These are phyloP conservation scores for Meira miltonrushii DNA, from an alignment of 1,284 basidiomycete genomes.

Conservation along the genomic window DNA sequence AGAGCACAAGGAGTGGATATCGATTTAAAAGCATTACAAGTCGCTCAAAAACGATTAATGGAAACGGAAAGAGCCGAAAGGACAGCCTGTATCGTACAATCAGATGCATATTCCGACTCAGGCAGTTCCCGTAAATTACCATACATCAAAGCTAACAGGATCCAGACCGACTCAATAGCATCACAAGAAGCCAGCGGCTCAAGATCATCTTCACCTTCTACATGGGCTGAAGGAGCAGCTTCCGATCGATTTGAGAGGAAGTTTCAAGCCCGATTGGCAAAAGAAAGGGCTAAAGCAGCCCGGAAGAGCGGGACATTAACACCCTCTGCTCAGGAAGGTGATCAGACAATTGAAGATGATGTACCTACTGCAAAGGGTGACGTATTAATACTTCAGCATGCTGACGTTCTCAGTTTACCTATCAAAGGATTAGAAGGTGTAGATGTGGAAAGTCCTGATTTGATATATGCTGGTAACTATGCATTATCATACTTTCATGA, in stretches of 20 bases:
- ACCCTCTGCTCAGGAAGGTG: background rate
- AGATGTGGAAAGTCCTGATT: conserved; percentile 24
- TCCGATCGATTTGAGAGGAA: conserved; percentile 35
- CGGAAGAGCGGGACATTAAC: background rate
- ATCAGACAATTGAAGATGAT: background rate
- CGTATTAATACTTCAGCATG: conserved; percentile 27
- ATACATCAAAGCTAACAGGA: background rate
- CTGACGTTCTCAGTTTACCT: conserved; percentile 37
- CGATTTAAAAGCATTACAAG: conserved; percentile 28
- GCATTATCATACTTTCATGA: conserved; percentile 44
- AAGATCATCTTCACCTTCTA: background rate
- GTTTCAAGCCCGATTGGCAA: conserved; percentile 11
- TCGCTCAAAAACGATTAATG: background rate
- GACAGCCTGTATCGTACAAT: conserved; percentile 21
- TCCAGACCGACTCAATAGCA: conserved; percentile 3
- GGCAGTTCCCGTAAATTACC: background rate
- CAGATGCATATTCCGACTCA: background rate
- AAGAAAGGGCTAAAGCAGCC: background rate
- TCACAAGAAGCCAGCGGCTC: background rate
- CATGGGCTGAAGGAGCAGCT: conserved; percentile 30
- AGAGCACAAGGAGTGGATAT: conserved; percentile 37
- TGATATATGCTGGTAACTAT: conserved; percentile 42
- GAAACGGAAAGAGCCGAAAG: background rate
- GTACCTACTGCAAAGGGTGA: conserved; percentile 5
- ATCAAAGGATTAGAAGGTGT: background rate